These are phyloP conservation scores for Leishmania amazonensis DNA, from an alignment of 208 protist genomes.

Conservation along the genomic window DNA sequence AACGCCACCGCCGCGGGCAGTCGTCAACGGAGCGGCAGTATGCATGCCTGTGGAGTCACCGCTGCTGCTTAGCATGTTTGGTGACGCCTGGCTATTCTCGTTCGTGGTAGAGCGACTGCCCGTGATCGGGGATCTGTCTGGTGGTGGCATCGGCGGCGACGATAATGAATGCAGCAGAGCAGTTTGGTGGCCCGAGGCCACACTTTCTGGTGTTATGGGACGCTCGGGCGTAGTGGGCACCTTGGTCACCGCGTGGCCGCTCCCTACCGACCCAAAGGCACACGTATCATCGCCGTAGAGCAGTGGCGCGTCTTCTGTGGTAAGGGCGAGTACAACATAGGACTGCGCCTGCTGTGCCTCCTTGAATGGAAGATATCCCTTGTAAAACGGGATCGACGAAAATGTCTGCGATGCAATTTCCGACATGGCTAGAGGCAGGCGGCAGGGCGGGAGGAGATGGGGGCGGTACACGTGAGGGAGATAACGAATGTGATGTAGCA, in stretches of 20 bases:
- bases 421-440: conserved; percentile 30
- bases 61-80: conserved; percentile 10
- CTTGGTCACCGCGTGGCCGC: background rate
- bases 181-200: background rate
- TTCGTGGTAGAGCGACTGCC: conserved; percentile 8
- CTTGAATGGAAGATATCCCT: conserved; percentile 65
- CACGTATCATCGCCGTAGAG: conserved; percentile 18
- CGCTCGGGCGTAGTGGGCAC: background rate
- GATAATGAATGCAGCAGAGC: background rate
- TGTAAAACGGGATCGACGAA: conserved; percentile 63
- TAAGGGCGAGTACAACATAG: conserved; percentile 66
- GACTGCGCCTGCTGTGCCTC: conserved; percentile 42
- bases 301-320: conserved; percentile 5
- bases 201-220: conserved; percentile 8
- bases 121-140: conserved; percentile 8
- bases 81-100: conserved; percentile 14
- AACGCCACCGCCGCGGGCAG: background rate
- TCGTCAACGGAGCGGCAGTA: background rate
- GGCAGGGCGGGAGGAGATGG: background rate
- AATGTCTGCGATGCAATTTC: conserved; percentile 46
- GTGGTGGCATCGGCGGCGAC: background rate
- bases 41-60: conserved; percentile 10
- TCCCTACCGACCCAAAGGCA: conserved; percentile 4
- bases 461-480: background rate
- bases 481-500: background rate